Percentiles rank a stretch among this genome's conserved stretches.
phyloP scores from a whole-genome alignment of 2,329 filamentous ascomycete genomes.

The Ceratocystis alfenasii region DNA sequence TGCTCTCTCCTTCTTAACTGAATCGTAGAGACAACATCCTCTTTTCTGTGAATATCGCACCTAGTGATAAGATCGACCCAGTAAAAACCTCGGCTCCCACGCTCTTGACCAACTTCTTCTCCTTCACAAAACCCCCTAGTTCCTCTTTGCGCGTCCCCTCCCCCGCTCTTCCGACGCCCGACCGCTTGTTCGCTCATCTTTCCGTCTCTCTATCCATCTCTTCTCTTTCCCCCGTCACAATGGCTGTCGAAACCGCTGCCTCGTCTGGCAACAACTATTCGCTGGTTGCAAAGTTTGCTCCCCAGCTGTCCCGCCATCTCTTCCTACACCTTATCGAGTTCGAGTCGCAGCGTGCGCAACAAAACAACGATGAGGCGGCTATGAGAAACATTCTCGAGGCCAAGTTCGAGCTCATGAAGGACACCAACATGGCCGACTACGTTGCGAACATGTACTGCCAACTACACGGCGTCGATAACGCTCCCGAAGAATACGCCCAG shows the following conservation, averaged over 20 bases:
- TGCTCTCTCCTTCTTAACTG: conserved; percentile 14
- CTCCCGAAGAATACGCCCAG: conserved; percentile 73
- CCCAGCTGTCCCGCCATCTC: conserved; percentile 86
- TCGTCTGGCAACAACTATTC: conserved; percentile 21
- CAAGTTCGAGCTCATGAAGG: conserved; percentile 75
- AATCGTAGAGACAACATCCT: background rate
- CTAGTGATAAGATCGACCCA: background rate
- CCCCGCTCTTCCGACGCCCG: background rate
- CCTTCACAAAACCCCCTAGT: background rate
- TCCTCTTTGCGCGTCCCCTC: background rate
- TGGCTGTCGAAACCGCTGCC: conserved; percentile 22
- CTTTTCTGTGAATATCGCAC: background rate
- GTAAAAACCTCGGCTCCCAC: conserved; percentile 7
- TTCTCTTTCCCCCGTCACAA: conserved; percentile 4
- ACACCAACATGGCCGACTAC: conserved; percentile 99
- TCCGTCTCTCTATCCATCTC: background rate
- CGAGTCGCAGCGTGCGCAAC: conserved; percentile 67
- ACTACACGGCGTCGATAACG: conserved; percentile 64
- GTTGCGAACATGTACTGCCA: conserved; percentile 85
- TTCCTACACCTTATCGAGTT: conserved; percentile 96
- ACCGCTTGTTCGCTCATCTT: background rate
- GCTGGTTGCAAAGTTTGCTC: conserved; percentile 54
- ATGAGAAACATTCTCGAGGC: conserved; percentile 63
- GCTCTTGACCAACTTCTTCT: conserved; percentile 3
- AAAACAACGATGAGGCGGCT: conserved; percentile 48